Evolutionary conservation across 305 asterid genomes (phyloP), one percentile per base, ranked within the genome.

Genomic region (Fraxinus nigra): DNA sequence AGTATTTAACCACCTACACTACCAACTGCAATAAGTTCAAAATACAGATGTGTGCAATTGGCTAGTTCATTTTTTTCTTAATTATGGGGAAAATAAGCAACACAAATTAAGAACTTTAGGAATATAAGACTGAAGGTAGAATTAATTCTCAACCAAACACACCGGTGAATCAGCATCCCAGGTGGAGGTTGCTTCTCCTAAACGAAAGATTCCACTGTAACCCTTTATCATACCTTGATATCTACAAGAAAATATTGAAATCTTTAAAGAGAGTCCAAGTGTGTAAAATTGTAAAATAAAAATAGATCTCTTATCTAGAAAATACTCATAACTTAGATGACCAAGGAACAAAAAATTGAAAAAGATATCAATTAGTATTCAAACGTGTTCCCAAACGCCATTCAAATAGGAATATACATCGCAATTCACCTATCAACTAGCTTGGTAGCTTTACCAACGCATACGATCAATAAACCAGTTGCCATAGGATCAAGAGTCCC

Each of bases 401-500:
- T 34, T 40, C 26, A 51, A 33, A 9, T 43, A 18, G 48, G 54
- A 35, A 51, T 77, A 61, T 51, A 77, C 5, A 54, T 79, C 16
- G n/a, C 35, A 78, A 85, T 76, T 86, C 86, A 95, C 99, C 97
- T 90, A 65, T 94, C 99, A 63, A 92, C 99, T 83, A 88, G 75
- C 89, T 95, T 95, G 67, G 99, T 95, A 48, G 99, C 97, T 94
- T 90, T 95, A 84, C 99, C 99, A 81, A 95, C 85, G 61, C 99
- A 95, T 48, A 95, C 98, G 80, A 95, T 93, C 92, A 95, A 85
- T 82, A 95, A 89, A 79, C 99, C 99, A 72, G 98, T 93, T 26
- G 99, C 98, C 99, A 95, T 95, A 37, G 99, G 99, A 92, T 95
- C 99, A 33, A 95, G 92, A 24, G 99, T 95, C 80, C 99, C 99